Evolutionary conservation across 495 filamentous ascomycete species (phyloP).

Genomic region (Aspergillus diversus): DNA sequence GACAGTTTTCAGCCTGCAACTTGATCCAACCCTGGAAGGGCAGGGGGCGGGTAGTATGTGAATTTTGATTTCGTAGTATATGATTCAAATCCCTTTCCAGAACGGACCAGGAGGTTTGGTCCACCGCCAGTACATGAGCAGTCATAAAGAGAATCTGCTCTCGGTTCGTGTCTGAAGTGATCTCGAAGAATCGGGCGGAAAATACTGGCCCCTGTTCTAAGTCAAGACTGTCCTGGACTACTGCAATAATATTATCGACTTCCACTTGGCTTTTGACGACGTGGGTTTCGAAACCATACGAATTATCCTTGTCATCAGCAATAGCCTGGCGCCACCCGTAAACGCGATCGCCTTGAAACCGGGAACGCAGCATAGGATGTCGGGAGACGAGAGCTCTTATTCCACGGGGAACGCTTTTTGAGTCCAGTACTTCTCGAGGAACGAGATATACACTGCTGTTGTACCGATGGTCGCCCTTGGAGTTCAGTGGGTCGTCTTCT

Average conservation of each 20-base stretch:
- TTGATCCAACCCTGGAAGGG: constrained; percentile 14
- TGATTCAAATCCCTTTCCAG: constrained; percentile 13
- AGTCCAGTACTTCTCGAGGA: not conserved
- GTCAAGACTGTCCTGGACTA: constrained; percentile 2
- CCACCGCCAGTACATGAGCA: constrained; percentile 19
- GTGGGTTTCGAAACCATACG: not conserved
- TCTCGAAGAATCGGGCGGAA: not conserved
- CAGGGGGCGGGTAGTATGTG: not conserved
- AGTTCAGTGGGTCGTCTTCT: not conserved
- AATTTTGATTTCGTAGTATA: not conserved
- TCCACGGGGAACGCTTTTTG: not conserved
- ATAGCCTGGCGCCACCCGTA: not conserved
- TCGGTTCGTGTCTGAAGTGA: not conserved
- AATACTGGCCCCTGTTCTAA: constrained; percentile 19
- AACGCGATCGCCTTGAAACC: constrained; percentile 10
- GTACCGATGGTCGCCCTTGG: not conserved
- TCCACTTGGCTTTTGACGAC: not conserved
- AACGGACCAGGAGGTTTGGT: constrained; percentile 18
- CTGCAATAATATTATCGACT: constrained; percentile 2
- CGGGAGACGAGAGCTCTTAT: not conserved
- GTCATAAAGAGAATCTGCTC: constrained; percentile 12
- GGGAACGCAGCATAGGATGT: constrained; percentile 9
- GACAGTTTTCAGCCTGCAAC: not conserved
- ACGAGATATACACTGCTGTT: constrained; percentile 7
- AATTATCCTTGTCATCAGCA: not conserved